phyloP scores from a whole-genome alignment of 768 basidiomycete genomes.

The Hygrocybe punicea region DNA sequence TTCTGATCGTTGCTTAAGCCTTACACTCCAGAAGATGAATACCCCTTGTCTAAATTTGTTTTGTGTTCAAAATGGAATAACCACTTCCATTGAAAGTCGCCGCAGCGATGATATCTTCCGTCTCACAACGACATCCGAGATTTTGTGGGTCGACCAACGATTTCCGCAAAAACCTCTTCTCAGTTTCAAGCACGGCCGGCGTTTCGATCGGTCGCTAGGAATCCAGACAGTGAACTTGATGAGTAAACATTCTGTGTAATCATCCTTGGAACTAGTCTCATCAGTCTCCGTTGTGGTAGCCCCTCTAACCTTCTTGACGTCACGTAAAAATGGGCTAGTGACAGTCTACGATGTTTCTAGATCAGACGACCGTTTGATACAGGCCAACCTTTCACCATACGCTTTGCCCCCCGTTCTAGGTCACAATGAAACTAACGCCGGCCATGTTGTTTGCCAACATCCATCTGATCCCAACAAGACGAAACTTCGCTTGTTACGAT shows the following conservation, averaged over 20 bases:
- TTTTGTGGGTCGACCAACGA: slow-evolving; percentile 71
- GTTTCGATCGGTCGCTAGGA: slow-evolving; percentile 56
- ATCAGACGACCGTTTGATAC: slow-evolving; percentile 40
- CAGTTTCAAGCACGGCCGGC: slow-evolving; percentile 57
- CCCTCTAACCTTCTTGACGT: slow-evolving; percentile 54
- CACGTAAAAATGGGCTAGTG: slow-evolving; percentile 54
- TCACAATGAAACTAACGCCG: slow-evolving; percentile 24
- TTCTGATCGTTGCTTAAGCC: background rate
- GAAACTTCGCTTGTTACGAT: slow-evolving; percentile 41
- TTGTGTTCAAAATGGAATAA: slow-evolving; percentile 29
- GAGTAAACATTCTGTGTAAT: slow-evolving; percentile 1
- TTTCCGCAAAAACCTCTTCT: slow-evolving; percentile 56
- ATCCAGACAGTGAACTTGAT: slow-evolving; percentile 36
- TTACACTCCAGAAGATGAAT: slow-evolving; percentile 28
- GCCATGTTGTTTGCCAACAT: slow-evolving; percentile 35
- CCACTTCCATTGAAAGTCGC: slow-evolving; percentile 55
- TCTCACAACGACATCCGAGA: slow-evolving; percentile 55
- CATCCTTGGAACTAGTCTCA: background rate
- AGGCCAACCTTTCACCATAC: slow-evolving; percentile 45
- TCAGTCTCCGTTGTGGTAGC: slow-evolving; percentile 31
- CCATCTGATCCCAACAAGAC: slow-evolving; percentile 22
- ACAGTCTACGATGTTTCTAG: slow-evolving; percentile 63
- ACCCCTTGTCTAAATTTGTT: slow-evolving; percentile 32
- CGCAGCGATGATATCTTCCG: slow-evolving; percentile 45
- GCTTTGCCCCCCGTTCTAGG: slow-evolving; percentile 33